Base-by-base conservation (phyloP, 352 stramenopile species). In the Phytophthora pini region DNA sequence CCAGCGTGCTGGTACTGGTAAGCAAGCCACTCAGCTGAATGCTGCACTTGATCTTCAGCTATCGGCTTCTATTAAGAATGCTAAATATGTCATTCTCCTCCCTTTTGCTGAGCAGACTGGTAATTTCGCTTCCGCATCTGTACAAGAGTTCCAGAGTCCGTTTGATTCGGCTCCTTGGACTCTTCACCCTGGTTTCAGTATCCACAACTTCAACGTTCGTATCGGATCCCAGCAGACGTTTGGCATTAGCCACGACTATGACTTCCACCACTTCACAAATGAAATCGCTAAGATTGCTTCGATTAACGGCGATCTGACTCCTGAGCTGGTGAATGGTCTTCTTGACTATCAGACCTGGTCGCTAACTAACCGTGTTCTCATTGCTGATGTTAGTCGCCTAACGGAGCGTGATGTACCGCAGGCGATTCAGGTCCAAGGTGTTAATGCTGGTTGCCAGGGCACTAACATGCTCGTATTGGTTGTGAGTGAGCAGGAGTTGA, bases 381-480 rank as follows among this genome's bases (percentile, higher is more conserved):
- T 46, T 1, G 40, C 40, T 27, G 40, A 46, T 11, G 40, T 46
- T 12, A 27, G 5, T 0, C 40, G 40, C 15, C 40, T 24, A 1
- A 46, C 40, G 0, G 40, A 46, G 15, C 5, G n/a, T 24, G 40
- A 46, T 46, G n/a, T 46, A 0, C 40, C 40, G 4, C 40, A 46
- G 11, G 40, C n/a, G 4, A 46, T 46, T 26, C 40, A 46, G 17
- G 15, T 27, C 0, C 38, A 43, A 6, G 38, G 38, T 0, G 12
- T 20, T 5, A 43, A 43, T 6, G 38, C 38, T 8, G 38, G 38
- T 8, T 43, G 38, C 11, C 38, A 43, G 24, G 24, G 24, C 32
- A 38, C 34, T 2, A 74, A 70, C 27, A 22, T 67, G 7, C 34
- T 73, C 2, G 55, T 69, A 10, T 8, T 73, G 1, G 65, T 73